Evolutionary conservation across 805 yeast species (phyloP).

Genomic region (Metschnikowia lachancei): DNA sequence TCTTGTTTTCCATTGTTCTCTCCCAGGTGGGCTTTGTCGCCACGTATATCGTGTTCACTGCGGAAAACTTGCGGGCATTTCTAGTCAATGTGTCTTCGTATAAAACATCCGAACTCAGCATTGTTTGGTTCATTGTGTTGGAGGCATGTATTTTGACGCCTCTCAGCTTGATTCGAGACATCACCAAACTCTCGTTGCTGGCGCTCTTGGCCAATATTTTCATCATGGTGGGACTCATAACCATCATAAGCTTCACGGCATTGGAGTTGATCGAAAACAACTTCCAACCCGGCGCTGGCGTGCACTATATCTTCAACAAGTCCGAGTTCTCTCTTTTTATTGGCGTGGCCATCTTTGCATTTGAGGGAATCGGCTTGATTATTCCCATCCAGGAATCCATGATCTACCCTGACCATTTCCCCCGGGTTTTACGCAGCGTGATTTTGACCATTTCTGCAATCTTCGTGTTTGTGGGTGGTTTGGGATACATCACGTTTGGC

Average conservation of each 20-base stretch:
- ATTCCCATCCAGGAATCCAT: conserved; percentile 82
- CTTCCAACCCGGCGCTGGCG: conserved; percentile 44
- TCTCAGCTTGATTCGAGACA: conserved; percentile 68
- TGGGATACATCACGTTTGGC: conserved; percentile 74
- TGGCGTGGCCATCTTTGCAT: conserved; percentile 85
- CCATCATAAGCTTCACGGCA: conserved; percentile 57
- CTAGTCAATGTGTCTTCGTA: conserved; percentile 46
- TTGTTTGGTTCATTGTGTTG: conserved; percentile 45
- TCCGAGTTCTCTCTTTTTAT: conserved; percentile 67
- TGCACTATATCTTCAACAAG: conserved; percentile 50
- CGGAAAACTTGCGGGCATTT: conserved; percentile 69
- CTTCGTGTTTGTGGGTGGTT: conserved; percentile 60
- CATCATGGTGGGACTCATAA: conserved; percentile 61
- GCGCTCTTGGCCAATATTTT: conserved; percentile 71
- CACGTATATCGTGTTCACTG: conserved; percentile 76
- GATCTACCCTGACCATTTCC: conserved; percentile 72
- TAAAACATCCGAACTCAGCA: conserved; percentile 37
- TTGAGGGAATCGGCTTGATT: conserved; percentile 80
- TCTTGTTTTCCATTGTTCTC: conserved; percentile 59
- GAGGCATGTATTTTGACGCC: conserved; percentile 65
- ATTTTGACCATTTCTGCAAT: conserved; percentile 59
- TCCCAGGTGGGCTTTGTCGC: conserved; percentile 81
- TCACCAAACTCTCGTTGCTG: conserved; percentile 68
- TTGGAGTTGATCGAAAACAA: conserved; percentile 44
- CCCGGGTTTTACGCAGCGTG: conserved; percentile 59